phyloP scores from a whole-genome alignment of 495 filamentous ascomycete species.

The Penicillium paxilli region DNA sequence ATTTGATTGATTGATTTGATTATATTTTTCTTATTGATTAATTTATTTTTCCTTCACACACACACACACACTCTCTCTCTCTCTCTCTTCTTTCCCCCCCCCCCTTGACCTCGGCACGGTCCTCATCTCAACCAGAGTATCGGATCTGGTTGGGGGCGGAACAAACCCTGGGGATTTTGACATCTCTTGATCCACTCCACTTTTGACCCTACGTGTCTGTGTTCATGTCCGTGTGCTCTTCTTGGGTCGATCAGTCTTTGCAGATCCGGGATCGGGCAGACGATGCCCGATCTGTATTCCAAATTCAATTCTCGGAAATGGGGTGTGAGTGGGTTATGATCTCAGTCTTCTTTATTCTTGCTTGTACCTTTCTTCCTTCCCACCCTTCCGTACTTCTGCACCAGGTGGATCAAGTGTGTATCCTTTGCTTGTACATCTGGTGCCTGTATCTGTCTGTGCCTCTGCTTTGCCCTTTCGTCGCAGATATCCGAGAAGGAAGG shows the following conservation, averaged over 20 bases:
- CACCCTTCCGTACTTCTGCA: neutral
- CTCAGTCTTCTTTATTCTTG: neutral
- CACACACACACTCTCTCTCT: neutral
- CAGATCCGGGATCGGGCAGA: conserved; percentile 21
- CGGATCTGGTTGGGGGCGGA: conserved; percentile 23
- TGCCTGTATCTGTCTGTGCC: no score
- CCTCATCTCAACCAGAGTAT: conserved; percentile 25
- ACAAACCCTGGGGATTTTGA: conserved; percentile 5
- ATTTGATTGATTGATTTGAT: no score
- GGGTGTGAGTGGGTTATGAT: no score
- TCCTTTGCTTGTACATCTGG: no score
- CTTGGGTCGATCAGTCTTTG: neutral
- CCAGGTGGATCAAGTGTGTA: neutral
- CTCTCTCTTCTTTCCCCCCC: no score
- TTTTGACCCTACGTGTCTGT: neutral
- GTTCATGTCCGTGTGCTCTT: no score
- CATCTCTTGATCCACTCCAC: neutral
- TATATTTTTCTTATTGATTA: no score
- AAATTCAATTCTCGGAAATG: no score
- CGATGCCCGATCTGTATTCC: conserved; percentile 13
- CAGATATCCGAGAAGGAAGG: conserved; percentile 13
- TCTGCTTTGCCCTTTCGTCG: neutral
- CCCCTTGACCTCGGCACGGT: conserved; percentile 16
- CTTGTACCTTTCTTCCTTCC: neutral
- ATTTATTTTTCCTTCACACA: no score